Evolutionary conservation across 1,284 basidiomycete genomes (phyloP), one percentile per base, ranked within the genome.

Genomic region (Marasmius fiardii): DNA sequence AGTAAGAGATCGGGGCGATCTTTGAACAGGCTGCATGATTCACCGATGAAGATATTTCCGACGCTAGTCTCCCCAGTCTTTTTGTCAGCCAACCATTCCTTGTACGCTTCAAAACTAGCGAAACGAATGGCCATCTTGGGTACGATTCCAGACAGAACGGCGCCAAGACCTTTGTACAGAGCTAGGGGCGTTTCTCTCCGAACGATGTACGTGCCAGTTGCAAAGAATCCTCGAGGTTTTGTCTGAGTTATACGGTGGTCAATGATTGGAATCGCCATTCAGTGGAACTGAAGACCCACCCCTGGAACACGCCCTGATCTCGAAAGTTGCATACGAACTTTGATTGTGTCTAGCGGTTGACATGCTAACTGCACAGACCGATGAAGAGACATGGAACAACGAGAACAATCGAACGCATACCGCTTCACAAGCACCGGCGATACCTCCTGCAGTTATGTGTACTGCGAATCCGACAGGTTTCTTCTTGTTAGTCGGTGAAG

Each of bases 81-180:
- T 64, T 82, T 81, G 67, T 94, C 83, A 2, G 91, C 85, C 47
- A 99, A 74, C 79, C 82, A 85, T 0, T 73, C 79, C 74, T 98
- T 97, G 83, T 99, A 99, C 54, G 84, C 78, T 76, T 99, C 96
- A 70, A 99, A 99, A 70, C 91, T 93, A 39, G 97, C 95, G 72
- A 99, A 99, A 43, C 97, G 92, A 68, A 96, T 98, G 52, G 95
- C 95, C 97, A 99, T 99, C 78, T 99, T 99, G 4, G 97, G 97
- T 1, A 98, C 94, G 70, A 99, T 99, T 28, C 95, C 95, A 11
- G 93, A 91, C 21, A 97, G 78, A 35, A 99, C 96, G n/a, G 96
- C 96, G 39, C 96, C 96, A 43, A 99, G 85, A 66, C 95, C 97
- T 72, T 99, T 99, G 85, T 99, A 99, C 41, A 99, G 76, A 16